phyloP scores from a whole-genome alignment of 1,139 yeast genomes.

The Pichia sp. region DNA sequence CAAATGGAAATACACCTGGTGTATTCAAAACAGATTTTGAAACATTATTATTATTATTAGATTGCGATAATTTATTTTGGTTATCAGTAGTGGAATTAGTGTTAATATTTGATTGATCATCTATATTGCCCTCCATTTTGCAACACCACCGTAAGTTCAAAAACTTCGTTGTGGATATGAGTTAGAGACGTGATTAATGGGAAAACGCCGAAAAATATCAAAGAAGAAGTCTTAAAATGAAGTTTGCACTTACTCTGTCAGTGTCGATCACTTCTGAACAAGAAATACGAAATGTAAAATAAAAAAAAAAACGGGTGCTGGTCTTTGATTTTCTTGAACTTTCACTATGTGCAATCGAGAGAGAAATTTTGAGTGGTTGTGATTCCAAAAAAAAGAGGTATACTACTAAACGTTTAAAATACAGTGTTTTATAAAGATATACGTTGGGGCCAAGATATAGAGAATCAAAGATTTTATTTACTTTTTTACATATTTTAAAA shows the following conservation, averaged over 20 bases:
- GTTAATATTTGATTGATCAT: background rate
- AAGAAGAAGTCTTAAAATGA: background rate
- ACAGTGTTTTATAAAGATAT: too few species aligned
- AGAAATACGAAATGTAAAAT: background rate
- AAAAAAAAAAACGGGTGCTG: background rate
- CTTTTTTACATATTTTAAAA: too few species aligned
- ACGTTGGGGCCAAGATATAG: too few species aligned
- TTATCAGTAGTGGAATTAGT: background rate
- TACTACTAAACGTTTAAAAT: too few species aligned
- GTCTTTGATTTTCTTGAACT: background rate
- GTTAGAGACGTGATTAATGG: background rate
- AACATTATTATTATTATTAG: background rate
- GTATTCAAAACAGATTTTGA: constrained; percentile 2
- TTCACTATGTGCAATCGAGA: too few species aligned
- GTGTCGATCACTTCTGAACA: background rate
- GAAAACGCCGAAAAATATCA: background rate
- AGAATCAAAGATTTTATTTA: too few species aligned
- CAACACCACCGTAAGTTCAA: background rate
- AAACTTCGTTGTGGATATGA: background rate
- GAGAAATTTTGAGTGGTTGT: too few species aligned
- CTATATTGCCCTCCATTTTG: background rate
- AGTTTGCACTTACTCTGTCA: background rate
- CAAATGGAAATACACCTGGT: constrained; percentile 20
- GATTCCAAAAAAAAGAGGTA: too few species aligned
- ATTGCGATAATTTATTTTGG: background rate